phyloP scores from a whole-genome alignment of 2,329 filamentous ascomycete genomes.

The Penicillium sp. region DNA sequence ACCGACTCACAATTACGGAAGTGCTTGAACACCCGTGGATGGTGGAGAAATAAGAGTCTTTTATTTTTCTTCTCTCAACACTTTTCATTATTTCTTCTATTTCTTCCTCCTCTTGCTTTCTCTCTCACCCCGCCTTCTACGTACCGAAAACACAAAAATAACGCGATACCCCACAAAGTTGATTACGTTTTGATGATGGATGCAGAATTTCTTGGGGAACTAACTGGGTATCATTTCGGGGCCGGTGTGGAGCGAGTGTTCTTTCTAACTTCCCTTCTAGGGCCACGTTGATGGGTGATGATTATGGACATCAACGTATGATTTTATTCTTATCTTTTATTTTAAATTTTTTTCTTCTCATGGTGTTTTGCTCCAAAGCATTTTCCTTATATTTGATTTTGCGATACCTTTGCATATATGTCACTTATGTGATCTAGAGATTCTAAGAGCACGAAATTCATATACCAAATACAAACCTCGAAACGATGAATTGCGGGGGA shows the following conservation, averaged over 20 bases:
- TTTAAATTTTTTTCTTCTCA: not conserved
- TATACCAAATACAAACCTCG: not conserved
- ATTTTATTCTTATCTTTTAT: not conserved
- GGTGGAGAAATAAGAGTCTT: constrained; percentile 24
- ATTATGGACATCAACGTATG: constrained; percentile 5
- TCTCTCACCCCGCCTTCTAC: not conserved
- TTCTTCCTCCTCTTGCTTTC: not conserved
- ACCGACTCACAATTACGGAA: constrained; percentile 79
- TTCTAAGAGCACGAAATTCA: not conserved
- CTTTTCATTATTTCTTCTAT: not conserved
- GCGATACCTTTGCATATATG: constrained; percentile 8
- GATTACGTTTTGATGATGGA: constrained; percentile 22
- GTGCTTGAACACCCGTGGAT: constrained; percentile 88
- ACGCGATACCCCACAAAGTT: constrained; percentile 30
- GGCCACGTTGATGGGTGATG: constrained; percentile 4
- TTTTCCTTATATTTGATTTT: constrained; percentile 5
- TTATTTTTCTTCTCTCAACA: not conserved
- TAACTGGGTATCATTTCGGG: constrained; percentile 10
- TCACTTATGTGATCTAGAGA: constrained; percentile 2
- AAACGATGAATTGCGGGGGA: constrained; percentile 5
- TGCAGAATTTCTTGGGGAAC: constrained; percentile 1
- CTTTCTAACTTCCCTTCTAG: not conserved
- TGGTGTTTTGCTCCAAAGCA: not conserved
- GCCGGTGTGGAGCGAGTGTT: not conserved
- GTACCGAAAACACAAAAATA: constrained; percentile 16